Evolutionary conservation across 495 filamentous ascomycete species (phyloP).

Genomic region (Sphaerosporella brunnea): DNA sequence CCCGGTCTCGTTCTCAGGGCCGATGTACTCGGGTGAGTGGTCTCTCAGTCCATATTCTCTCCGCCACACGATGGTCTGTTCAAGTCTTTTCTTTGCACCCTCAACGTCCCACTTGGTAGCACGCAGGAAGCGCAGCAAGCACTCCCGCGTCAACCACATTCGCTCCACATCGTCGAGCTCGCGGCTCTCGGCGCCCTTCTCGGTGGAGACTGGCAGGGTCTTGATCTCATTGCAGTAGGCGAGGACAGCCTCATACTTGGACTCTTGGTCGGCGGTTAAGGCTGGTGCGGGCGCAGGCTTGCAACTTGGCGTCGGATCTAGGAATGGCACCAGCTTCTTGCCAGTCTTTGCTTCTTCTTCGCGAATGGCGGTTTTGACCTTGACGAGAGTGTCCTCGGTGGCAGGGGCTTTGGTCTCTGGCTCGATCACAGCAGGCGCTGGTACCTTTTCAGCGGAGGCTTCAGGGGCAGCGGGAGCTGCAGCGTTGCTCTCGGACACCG

Average conservation of each 20-base stretch:
- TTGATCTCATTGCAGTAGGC: conserved; percentile 20
- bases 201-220: conserved; percentile 14
- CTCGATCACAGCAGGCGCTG: no score
- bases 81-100: conserved; percentile 60
- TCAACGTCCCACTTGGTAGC: conserved; percentile 76
- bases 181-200: conserved; percentile 35
- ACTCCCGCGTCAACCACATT: conserved; percentile 82
- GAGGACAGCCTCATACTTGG: conserved; percentile 50
- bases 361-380: conserved; percentile 7
- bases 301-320: conserved; percentile 37
- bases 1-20: conserved; percentile 81
- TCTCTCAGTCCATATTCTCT: conserved; percentile 64
- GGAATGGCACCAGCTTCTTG: conserved; percentile 41
- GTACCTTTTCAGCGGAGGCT: no score
- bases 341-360: conserved; percentile 15
- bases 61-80: conserved; percentile 68
- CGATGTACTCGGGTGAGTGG: conserved; percentile 62
- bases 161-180: conserved; percentile 63
- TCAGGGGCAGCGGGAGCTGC: neutral
- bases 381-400: conserved; percentile 2
- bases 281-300: conserved; percentile 35
- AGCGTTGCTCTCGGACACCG: neutral
- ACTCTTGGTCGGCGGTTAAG: conserved; percentile 59
- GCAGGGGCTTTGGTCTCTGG: no score
- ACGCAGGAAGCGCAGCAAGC: conserved; percentile 78